Evolutionary conservation across 805 yeast genomes (phyloP).

Genomic region (Ogataea paraovalis): DNA sequence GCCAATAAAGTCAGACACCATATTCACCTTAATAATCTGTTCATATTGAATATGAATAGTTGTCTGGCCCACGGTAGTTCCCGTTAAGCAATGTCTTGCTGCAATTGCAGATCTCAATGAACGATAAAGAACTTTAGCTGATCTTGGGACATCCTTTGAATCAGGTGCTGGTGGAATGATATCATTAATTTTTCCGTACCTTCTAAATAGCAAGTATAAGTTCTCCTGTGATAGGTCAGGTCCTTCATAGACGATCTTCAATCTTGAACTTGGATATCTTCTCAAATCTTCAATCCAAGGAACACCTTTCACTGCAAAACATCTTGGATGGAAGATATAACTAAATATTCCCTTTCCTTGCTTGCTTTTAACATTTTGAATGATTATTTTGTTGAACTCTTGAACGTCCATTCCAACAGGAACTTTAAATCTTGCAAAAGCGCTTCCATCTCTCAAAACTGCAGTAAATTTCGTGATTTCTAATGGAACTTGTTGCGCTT

Average conservation of each 20-base stretch:
- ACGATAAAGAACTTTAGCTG: slow-evolving; percentile 54
- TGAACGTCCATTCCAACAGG: slow-evolving; percentile 48
- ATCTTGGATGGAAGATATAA: slow-evolving; percentile 47
- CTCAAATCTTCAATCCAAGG: slow-evolving; percentile 97
- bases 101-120: slow-evolving; percentile 65
- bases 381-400: slow-evolving; percentile 50
- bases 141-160: slow-evolving; percentile 41
- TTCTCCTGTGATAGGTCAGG: slow-evolving; percentile 71
- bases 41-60: slow-evolving; percentile 72
- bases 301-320: slow-evolving; percentile 76
- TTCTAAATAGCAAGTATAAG: slow-evolving; percentile 72
- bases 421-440: slow-evolving; percentile 72
- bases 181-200: slow-evolving; percentile 82
- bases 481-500: slow-evolving; percentile 24
- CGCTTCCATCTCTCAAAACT: slow-evolving; percentile 86
- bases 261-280: slow-evolving; percentile 60
- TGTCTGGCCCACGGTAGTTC: slow-evolving; percentile 59
- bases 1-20: slow-evolving; percentile 52
- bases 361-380: slow-evolving; percentile 30
- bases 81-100: slow-evolving; percentile 90
- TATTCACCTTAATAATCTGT: slow-evolving; percentile 48
- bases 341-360: slow-evolving; percentile 32
- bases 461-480: slow-evolving; percentile 61
- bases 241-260: slow-evolving; percentile 74
- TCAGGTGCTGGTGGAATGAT: slow-evolving; percentile 55